Evolutionary conservation across 768 basidiomycete genomes (phyloP), one percentile per base, ranked within the genome.

Genomic region (Boletellus ananiceps): DNA sequence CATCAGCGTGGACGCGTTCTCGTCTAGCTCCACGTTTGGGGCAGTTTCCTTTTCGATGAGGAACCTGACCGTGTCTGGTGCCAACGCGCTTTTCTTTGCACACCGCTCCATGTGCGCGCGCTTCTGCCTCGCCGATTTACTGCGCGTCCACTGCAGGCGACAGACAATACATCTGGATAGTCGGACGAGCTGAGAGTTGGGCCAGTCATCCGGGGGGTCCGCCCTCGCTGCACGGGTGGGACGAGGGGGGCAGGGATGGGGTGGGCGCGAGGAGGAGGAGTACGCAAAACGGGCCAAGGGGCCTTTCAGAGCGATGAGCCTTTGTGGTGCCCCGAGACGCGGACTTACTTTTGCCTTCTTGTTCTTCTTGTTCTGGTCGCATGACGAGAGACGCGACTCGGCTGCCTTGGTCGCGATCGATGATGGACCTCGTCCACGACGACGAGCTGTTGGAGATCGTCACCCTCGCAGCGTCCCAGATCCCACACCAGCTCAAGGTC

Each of bases 391-490:
- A 75, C 76, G 29, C 29, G 29, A 37, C 16, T 37, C 18, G n/a
- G 14, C 40, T 29, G 31, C 23, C 31, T 21, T 44, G 18, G 23
- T 40, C 44, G 14, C 33, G 45, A 55, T 55, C 54, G 23, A 69
- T 56, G 40, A 60, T 68, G 60, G 49, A 50, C 55, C 64, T 71
- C 45, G 79, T 82, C 54, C 76, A 80, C 23, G 74, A 79, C 37
- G 71, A 79, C 56, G 86, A 90, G 57, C 71, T 93, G 16, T 82
- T 80, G 61, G 71, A 82, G 51, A 80, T 83, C 42, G 71, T 92
- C 45, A 71, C 72, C 25, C 80, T 75, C 35, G 85, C 88, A n/a
- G 78, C 81, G 7, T 88, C 88, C 4, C 86, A 90, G 69, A 77
- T 86, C 62, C 80, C 84, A 16, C 62, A 64, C 15, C 67, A 71